Evolutionary conservation across 2,329 filamentous ascomycete genomes (phyloP).

Genomic region (Dryadomyces quercus-mongolicae): DNA sequence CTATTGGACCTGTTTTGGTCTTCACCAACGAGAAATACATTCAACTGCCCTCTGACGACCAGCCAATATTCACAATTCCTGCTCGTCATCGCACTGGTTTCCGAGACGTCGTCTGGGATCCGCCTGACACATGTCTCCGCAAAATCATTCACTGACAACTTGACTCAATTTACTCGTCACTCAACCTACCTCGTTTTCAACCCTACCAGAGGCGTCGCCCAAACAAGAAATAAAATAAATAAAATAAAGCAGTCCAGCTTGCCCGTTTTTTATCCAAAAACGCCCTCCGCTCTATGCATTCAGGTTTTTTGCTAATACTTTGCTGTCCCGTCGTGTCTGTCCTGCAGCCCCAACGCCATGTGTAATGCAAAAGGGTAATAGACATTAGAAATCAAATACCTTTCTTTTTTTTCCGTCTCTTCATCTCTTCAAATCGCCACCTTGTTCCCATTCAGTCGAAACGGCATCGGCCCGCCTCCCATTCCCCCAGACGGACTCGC

Average conservation of each 20-base stretch:
- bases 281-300: background rate
- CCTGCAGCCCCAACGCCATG: background rate
- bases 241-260: background rate
- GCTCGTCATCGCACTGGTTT: conserved; percentile 18
- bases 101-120: conserved; percentile 26
- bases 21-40: conserved; percentile 15
- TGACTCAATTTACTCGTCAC: too few relatives aligned
- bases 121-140: conserved; percentile 16
- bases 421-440: background rate
- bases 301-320: too few relatives aligned
- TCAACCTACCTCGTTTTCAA: background rate
- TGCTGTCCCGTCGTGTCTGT: too few relatives aligned
- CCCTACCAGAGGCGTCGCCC: background rate
- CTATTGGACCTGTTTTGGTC: conserved; percentile 13
- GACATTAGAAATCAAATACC: too few relatives aligned
- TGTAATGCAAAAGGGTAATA: too few relatives aligned
- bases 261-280: background rate
- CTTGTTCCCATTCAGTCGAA: conserved; percentile 17
- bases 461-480: conserved; percentile 13
- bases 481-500: conserved; percentile 12
- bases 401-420: too few relatives aligned
- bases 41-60: conserved; percentile 10
- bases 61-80: conserved; percentile 5
- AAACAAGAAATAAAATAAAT: too few relatives aligned
- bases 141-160: conserved; percentile 14